A percentile compares a stretch with the other conserved stretches of the same genome.
phyloP scores from a whole-genome alignment of 73 alveolate genomes.

The Diophrys sp. region DNA sequence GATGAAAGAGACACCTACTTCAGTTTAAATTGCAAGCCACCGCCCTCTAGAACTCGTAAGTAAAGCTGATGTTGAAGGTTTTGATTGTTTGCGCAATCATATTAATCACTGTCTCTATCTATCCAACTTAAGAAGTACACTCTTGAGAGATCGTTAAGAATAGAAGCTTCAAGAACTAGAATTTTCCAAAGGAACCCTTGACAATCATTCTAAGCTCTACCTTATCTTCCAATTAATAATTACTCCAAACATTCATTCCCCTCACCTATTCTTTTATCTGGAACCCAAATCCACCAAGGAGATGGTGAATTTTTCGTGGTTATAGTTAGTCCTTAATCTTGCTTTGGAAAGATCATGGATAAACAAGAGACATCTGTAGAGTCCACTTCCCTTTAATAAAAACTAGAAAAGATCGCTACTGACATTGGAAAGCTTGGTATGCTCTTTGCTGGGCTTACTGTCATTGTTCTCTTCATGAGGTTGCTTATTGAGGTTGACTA shows the following conservation, averaged over 20 bases:
- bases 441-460: conserved; percentile 80
- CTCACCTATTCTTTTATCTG: conserved; percentile 57
- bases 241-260: no score
- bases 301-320: conserved; percentile 72
- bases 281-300: conserved; percentile 59
- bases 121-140: conserved; percentile 54
- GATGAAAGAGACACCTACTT: conserved; percentile 6
- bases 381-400: conserved; percentile 92
- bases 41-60: conserved; percentile 8
- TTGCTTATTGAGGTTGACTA: conserved; percentile 44
- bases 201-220: no score
- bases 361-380: conserved; percentile 37
- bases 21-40: conserved; percentile 11
- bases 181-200: conserved; percentile 19
- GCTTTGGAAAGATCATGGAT: conserved; percentile 58
- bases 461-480: conserved; percentile 67
- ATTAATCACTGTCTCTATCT: conserved; percentile 29
- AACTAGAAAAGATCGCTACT: conserved; percentile 90
- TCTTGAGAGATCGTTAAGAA: conserved; percentile 40
- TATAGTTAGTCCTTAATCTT: conserved; percentile 67
- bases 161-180: conserved; percentile 39
- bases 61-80: conserved; percentile 67
- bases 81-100: conserved; percentile 69
- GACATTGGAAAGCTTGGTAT: conserved; percentile 90
- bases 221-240: no score